Evolutionary conservation across 1,284 basidiomycete species (phyloP).

Genomic region (Trichosporon asahii): DNA sequence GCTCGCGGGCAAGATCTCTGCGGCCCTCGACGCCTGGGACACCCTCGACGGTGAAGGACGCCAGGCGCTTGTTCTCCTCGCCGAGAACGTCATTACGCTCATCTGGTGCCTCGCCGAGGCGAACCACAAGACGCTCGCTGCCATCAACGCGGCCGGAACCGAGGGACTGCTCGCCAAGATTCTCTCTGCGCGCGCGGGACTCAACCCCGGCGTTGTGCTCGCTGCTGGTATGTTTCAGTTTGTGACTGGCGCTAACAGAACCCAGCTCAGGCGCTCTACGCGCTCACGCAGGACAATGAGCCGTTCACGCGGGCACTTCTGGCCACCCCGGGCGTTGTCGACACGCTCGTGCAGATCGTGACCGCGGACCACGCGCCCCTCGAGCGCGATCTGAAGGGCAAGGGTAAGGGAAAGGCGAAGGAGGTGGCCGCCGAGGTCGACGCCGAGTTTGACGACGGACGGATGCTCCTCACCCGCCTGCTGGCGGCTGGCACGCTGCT

Average conservation of each 20-base stretch:
- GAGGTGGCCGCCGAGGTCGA: conserved; percentile 24
- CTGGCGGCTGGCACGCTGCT: conserved; percentile 73
- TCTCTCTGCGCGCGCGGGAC: conserved; percentile 62
- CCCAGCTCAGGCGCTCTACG: conserved; percentile 81
- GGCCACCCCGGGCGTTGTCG: conserved; percentile 61
- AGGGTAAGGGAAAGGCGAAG: conserved; percentile 44
- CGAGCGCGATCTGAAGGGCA: conserved; percentile 51
- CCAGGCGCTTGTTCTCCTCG: conserved; percentile 75
- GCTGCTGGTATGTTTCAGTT: conserved; percentile 64
- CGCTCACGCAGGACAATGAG: conserved; percentile 80
- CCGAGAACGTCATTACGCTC: conserved; percentile 84
- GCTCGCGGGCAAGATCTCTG: conserved; percentile 43
- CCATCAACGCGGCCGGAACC: conserved; percentile 73
- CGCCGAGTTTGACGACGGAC: conserved; percentile 42
- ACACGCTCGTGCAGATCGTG: conserved; percentile 68
- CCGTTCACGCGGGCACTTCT: conserved; percentile 64
- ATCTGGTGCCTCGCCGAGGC: conserved; percentile 83
- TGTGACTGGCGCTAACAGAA: not conserved
- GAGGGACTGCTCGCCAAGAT: conserved; percentile 81
- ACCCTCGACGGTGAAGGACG: conserved; percentile 53
- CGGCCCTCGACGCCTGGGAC: not conserved
- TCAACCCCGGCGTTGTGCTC: conserved; percentile 67
- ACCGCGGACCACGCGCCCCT: conserved; percentile 48
- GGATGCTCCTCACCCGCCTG: conserved; percentile 59
- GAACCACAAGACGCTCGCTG: conserved; percentile 81